phyloP scores from a whole-genome alignment of 805 yeast species.

The Metschnikowia rubicola region DNA sequence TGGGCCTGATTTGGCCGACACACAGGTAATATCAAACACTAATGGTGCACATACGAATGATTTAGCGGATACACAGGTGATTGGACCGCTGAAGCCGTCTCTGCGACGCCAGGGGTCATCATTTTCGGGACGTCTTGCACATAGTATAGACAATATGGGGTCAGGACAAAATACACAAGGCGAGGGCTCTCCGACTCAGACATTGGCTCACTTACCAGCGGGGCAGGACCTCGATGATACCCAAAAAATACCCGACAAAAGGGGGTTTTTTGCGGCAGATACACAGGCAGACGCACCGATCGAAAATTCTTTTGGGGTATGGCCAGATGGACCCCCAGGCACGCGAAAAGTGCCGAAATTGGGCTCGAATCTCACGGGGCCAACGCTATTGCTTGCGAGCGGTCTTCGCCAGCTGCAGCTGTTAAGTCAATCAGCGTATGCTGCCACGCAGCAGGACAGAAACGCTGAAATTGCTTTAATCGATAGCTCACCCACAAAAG shows the following conservation, averaged over 20 bases:
- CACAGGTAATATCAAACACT: neutral
- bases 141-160: neutral
- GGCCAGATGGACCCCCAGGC: too few species aligned
- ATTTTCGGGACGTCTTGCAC: neutral
- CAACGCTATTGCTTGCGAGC: neutral
- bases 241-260: neutral
- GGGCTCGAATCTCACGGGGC: neutral
- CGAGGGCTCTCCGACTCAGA: neutral
- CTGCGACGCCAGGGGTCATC: too few species aligned
- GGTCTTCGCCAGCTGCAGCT: neutral
- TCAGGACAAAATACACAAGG: neutral
- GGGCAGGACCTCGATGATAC: neutral
- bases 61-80: too few species aligned
- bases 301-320: neutral
- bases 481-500: conserved; percentile 9
- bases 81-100: too few species aligned
- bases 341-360: too few species aligned
- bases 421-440: neutral
- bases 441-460: conserved; percentile 1
- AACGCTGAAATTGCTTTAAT: neutral
- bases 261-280: neutral
- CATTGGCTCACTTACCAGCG: neutral
- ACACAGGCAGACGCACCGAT: neutral
- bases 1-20: neutral
- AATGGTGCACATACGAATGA: too few species aligned